Conservation (phyloP, 768 basidiomycete genomes). For the Phaffia tasmanica region DNA sequence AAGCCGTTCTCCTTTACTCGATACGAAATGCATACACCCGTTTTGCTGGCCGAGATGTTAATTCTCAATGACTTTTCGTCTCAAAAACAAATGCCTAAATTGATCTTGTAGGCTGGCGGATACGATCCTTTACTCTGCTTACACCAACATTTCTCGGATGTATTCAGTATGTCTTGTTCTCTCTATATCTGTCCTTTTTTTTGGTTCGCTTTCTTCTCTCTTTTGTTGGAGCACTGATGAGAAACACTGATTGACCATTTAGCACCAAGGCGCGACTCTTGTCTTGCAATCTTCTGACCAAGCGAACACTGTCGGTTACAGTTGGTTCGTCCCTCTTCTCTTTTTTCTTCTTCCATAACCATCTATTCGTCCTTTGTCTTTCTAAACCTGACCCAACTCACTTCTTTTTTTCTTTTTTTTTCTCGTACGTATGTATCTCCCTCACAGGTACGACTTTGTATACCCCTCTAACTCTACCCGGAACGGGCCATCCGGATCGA, state of each 20-base stretch:
- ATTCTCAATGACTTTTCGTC: background rate
- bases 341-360: too few species aligned
- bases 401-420: constrained; percentile 33
- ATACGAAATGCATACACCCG: too few species aligned
- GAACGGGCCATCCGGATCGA: constrained; percentile 33
- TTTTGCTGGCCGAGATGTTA: background rate
- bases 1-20: background rate
- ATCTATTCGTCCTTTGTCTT: too few species aligned
- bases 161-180: constrained; percentile 26
- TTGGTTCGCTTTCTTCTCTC: background rate
- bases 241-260: background rate
- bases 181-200: background rate
- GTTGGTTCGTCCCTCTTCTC: constrained; percentile 21
- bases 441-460: constrained; percentile 38
- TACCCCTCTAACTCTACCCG: constrained; percentile 33
- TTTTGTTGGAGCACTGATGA: background rate
- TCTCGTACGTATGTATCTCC: constrained; percentile 33
- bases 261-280: constrained; percentile 26
- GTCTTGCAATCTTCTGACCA: constrained; percentile 37
- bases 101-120: constrained; percentile 31
- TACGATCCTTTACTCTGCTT: constrained; percentile 35
- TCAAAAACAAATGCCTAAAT: background rate
- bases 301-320: constrained; percentile 35
- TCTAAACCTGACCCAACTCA: too few species aligned
- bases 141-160: constrained; percentile 35